Evolutionary conservation across 2,329 filamentous ascomycete species (phyloP), one percentile per base, ranked within the genome.

Genomic region (Botrytis cinerea): DNA sequence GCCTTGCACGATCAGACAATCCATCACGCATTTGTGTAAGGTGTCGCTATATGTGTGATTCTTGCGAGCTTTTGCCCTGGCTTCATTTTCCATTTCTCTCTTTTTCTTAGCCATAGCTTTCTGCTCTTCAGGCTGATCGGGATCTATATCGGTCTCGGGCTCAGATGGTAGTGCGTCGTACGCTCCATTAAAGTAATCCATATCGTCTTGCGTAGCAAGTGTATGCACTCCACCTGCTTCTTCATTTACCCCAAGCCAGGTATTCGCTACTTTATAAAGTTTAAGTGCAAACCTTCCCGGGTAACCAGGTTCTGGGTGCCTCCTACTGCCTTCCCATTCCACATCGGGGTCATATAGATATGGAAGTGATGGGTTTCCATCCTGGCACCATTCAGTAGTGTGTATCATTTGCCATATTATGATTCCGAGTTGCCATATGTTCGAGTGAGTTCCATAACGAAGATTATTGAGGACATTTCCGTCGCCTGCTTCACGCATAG

Each of bases 191-290:
- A 25, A 69, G 40, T 16, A 69, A 18, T 69, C 25, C 9, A 69
- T 69, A 32, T 69, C 66, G 10, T 69, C 66, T 57, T 57, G 48
- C 10, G 51, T 69, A 59, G 66, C 66, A 69, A 69, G 48, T 57
- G 66, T 69, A 57, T 69, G 18, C 4, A 69, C 66, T 32, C 38
- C 35, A 16, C 66, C 66, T 28, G 2, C 18, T 25, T 57, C 35
- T 32, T 57, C 66, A 18, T 43, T 57, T 16, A 43, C 8, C 18
- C 48, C 48, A 32, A 69, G 38, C 66, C 66, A 69, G 28, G 48
- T 69, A 16, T 43, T 57, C 14, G 66, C 12, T 43, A 57, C 18
- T 25, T 20, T 40, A 6, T 57, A 69, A n/a, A 69, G 48, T 45
- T 45, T 57, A 9, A 69, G 38, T 9, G 3, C 2, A 25, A 69